phyloP scores from a whole-genome alignment of 805 yeast genomes.

The Wickerhamiella musiphila region DNA sequence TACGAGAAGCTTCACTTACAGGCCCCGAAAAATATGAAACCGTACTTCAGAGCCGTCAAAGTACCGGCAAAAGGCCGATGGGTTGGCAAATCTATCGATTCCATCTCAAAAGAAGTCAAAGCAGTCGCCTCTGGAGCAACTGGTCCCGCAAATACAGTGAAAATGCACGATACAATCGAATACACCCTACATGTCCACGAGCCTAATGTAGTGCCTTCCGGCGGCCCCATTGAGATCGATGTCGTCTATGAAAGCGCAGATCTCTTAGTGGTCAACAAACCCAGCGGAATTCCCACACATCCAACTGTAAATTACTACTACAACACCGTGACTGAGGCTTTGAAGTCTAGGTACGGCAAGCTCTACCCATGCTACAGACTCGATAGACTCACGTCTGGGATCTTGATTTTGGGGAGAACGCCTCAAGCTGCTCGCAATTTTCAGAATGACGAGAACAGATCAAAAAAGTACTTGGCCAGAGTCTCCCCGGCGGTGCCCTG shows the following conservation, averaged over 20 bases:
- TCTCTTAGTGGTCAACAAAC: slow-evolving; percentile 70
- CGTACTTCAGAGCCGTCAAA: slow-evolving; percentile 11
- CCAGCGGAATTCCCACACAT: slow-evolving; percentile 87
- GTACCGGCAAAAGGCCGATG: slow-evolving; percentile 16
- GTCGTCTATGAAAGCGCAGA: slow-evolving; percentile 55
- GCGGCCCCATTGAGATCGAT: slow-evolving; percentile 37
- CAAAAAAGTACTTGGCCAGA: slow-evolving; percentile 10
- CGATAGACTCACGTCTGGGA: slow-evolving; percentile 17
- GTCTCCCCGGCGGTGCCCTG: slow-evolving; percentile 2
- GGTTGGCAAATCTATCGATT: slow-evolving; percentile 9
- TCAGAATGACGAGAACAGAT: background rate
- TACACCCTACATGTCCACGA: slow-evolving; percentile 79
- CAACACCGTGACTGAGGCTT: slow-evolving; percentile 26
- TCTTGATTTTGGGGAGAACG: slow-evolving; percentile 11
- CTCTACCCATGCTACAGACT: slow-evolving; percentile 16
- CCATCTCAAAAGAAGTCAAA: slow-evolving; percentile 11
- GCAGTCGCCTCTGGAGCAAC: slow-evolving; percentile 7
- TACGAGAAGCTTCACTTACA: no score
- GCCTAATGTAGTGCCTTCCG: slow-evolving; percentile 39
- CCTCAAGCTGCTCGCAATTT: slow-evolving; percentile 7
- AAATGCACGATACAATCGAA: slow-evolving; percentile 66
- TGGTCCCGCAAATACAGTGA: slow-evolving; percentile 25
- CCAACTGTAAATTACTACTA: slow-evolving; percentile 74
- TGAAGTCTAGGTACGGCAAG: slow-evolving; percentile 7
- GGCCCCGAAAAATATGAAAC: no score